These are phyloP conservation scores for Lasiodiplodia sp. DNA, from an alignment of 2,329 filamentous ascomycete species.

Conservation along the genomic window DNA sequence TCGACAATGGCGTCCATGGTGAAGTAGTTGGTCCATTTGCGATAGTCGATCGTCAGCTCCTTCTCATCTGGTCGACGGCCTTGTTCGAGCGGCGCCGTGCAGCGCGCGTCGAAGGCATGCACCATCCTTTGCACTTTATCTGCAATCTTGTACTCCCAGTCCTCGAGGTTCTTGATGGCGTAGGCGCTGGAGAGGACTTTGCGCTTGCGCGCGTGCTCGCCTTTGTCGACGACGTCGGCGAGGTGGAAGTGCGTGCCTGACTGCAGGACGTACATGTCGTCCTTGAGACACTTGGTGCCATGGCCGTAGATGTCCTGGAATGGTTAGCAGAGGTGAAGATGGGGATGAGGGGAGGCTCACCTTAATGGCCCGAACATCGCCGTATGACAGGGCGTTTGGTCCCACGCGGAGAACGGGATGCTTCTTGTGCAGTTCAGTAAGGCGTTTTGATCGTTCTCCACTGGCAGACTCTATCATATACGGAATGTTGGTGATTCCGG, in stretches of 20 bases:
- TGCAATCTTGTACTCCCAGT: conserved; percentile 34
- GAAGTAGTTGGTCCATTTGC: conserved; percentile 63
- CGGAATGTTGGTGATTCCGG: conserved; percentile 56
- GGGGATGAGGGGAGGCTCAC: too few species aligned
- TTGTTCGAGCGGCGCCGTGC: conserved; percentile 46
- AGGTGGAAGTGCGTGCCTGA: conserved; percentile 61
- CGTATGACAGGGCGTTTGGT: conserved; percentile 43
- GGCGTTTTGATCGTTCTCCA: conserved; percentile 53
- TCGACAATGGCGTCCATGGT: conserved; percentile 65
- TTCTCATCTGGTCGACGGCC: conserved; percentile 36
- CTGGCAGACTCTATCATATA: conserved; percentile 56
- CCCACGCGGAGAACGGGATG: conserved; percentile 51
- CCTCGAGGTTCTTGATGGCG: conserved; percentile 35
- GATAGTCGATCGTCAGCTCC: conserved; percentile 59
- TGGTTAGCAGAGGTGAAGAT: too few species aligned
- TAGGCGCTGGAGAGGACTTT: conserved; percentile 36
- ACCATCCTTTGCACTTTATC: conserved; percentile 38
- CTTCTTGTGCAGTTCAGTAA: conserved; percentile 56
- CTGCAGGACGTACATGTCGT: conserved; percentile 43
- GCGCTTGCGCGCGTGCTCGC: conserved; percentile 39
- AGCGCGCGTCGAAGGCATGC: conserved; percentile 52
- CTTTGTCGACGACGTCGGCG: conserved; percentile 42
- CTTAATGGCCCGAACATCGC: conserved; percentile 50
- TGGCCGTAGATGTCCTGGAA: conserved; percentile 35
- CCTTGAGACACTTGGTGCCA: conserved; percentile 36